phyloP scores from a whole-genome alignment of 2,329 filamentous ascomycete species.

The Penicillium psychrosexuale region DNA sequence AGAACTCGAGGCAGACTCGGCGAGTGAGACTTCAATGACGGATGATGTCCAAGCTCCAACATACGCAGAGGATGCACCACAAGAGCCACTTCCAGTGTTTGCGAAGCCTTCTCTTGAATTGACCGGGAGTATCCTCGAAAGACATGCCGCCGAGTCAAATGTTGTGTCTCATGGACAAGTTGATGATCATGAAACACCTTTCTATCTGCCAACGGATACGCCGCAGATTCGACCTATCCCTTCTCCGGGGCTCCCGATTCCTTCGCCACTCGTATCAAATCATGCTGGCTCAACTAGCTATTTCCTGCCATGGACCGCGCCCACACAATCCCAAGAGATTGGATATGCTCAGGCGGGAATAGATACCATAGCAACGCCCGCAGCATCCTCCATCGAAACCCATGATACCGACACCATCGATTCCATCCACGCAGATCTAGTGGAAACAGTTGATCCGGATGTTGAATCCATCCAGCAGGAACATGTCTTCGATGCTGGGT shows the following conservation, averaged over 20 bases:
- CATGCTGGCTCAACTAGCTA: conserved; percentile 29
- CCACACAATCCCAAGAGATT: conserved; percentile 6
- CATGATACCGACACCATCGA: not conserved
- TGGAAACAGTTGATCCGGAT: not conserved
- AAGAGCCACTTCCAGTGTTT: conserved; percentile 12
- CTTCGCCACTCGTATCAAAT: conserved; percentile 38
- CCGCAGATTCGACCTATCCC: conserved; percentile 39
- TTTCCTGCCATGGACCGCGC: conserved; percentile 26
- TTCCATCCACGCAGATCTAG: too few species aligned
- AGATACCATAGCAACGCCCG: not conserved
- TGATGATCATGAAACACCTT: not conserved
- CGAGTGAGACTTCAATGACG: not conserved
- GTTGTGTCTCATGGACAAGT: not conserved
- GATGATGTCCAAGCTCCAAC: not conserved
- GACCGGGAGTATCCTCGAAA: conserved; percentile 11
- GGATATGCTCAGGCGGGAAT: not conserved
- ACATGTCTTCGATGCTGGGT: not conserved
- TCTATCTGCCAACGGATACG: conserved; percentile 31
- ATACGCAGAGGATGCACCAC: not conserved
- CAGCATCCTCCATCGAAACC: not conserved
- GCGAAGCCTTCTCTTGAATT: conserved; percentile 19
- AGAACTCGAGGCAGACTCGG: conserved; percentile 16
- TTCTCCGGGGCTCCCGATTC: conserved; percentile 40
- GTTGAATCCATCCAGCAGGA: not conserved
- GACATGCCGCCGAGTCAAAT: conserved; percentile 3